Evolutionary conservation across 805 yeast species (phyloP), one percentile per base, ranked within the genome.

Genomic region (Saturnispora diversa): DNA sequence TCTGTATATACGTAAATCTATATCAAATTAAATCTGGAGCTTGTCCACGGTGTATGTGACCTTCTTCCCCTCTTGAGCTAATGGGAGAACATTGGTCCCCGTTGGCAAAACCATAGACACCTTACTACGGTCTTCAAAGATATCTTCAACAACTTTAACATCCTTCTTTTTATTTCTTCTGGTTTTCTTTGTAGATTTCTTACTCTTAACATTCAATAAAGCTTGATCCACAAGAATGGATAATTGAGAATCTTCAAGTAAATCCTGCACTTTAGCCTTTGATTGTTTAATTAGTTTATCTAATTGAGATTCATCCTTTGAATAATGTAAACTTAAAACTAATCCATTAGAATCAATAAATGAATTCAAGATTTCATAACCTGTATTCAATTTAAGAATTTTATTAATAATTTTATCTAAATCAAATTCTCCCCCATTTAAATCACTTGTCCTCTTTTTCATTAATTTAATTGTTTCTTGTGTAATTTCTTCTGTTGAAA

Each of bases 311-410:
- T 63, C 62, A 36, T 79, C 61, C 27, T 74, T 67, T 6, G 73
- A 70, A 27, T 66, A 64, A 37, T 72, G 70, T 74, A 84, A 75
- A 45, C 77, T 74, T 55, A 83, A 74, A 13, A 59, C 56, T 35
- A 84, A 61, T 1, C 92, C 92, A 39, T 79, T 80, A 2, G 84
- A 75, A 55, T 84, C 92, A 38, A 84, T 70, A 35, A 83, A 69
- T 17, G 79, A 66, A 42, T 78, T 72, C 32, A 83, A 62, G n/a
- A 82, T 60, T 37, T 69, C 72, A 70, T 75, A 77, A 9, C 84
- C 80, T 43, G 69, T 68, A 42, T 72, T 66, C 43, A 68, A 53
- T 24, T 55, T 52, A 42, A 70, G 60, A 39, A 75, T 68, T 41
- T 72, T 65, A 27, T 60, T 61, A n/a, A 75, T 60, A 26, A 72